These are phyloP conservation scores for Alternaria viburni DNA, from an alignment of 2,329 filamentous ascomycete genomes.

Conservation along the genomic window DNA sequence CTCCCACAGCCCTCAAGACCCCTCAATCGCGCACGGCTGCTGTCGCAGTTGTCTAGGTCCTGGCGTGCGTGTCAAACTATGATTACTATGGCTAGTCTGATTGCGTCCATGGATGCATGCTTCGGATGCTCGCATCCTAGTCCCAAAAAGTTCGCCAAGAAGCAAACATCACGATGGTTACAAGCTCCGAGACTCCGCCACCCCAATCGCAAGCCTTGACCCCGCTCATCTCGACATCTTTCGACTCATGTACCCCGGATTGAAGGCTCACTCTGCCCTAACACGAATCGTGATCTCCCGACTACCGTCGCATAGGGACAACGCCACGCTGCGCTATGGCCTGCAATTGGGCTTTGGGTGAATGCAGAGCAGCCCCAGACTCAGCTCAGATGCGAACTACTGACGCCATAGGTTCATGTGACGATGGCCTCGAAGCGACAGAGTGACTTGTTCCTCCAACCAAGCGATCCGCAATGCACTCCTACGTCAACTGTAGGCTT, in stretches of 20 bases:
- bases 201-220: constrained; percentile 7
- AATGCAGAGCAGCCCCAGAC: background rate
- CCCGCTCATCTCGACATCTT: background rate
- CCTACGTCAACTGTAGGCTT: background rate
- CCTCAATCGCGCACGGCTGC: background rate
- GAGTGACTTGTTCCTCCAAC: background rate
- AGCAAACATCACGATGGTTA: background rate
- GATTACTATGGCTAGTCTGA: background rate
- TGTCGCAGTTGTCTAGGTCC: background rate
- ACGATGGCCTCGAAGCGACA: background rate
- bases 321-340: constrained; percentile 2
- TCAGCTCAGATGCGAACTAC: background rate
- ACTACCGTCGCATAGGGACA: background rate
- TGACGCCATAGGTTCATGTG: constrained; percentile 12
- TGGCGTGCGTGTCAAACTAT: background rate
- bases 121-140: constrained; percentile 11
- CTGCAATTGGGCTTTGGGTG: constrained; percentile 8
- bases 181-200: constrained; percentile 3
- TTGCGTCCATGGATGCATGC: background rate
- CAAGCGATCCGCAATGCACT: background rate
- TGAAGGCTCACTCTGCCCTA: background rate
- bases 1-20: background rate
- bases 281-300: constrained; percentile 12
- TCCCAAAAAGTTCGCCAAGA: background rate
- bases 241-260: constrained; percentile 4